Evolutionary conservation across 768 basidiomycete species (phyloP), one percentile per base, ranked within the genome.

Genomic region (Psilocybe tampanensis): DNA sequence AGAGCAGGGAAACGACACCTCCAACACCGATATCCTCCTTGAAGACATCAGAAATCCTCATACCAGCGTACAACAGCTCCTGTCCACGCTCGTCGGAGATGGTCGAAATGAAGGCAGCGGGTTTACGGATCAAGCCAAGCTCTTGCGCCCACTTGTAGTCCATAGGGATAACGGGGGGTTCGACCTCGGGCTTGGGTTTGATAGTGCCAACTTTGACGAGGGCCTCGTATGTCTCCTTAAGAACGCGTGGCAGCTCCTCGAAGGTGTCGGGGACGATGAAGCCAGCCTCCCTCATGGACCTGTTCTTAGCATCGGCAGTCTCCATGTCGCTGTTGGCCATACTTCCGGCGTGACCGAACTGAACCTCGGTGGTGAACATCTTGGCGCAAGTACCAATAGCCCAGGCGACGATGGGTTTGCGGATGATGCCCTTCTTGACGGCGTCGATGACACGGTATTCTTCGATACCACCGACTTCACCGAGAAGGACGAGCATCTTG

Each of bases 141-240:
- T 97, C 94, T 77, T 95, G 93, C 33, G 95, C 95, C 96, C 96
- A 98, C 82, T 98, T 98, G 88, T 98, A 99, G 78, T 99, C 96
- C 94, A 98, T 98, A n/a, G 96, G 96, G 70, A 98, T 98, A 55
- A 91, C 87, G 9, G 96, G 96, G 4, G 95, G 94, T 21, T 94
- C 92, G 53, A 86, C 79, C 80, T 99, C 96, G 34, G 75, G 65
- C 78, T 86, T 80, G 61, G 86, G 87, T 33, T 78, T 72, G 72
- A 99, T 84, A 26, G 74, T 67, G 32, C 95, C 94, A 44, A 66
- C 72, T 58, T 72, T 68, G 55, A 98, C 89, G 62, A 99, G 90
- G 52, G 70, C 75, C 57, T 95, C 84, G 77, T 96, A 98, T 7
- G 93, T 90, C 69, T 87, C 85, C 75, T 84, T 86, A 70, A 99